Evolutionary conservation across 2,329 filamentous ascomycete species (phyloP).

Genomic region (Penicillium sp.): DNA sequence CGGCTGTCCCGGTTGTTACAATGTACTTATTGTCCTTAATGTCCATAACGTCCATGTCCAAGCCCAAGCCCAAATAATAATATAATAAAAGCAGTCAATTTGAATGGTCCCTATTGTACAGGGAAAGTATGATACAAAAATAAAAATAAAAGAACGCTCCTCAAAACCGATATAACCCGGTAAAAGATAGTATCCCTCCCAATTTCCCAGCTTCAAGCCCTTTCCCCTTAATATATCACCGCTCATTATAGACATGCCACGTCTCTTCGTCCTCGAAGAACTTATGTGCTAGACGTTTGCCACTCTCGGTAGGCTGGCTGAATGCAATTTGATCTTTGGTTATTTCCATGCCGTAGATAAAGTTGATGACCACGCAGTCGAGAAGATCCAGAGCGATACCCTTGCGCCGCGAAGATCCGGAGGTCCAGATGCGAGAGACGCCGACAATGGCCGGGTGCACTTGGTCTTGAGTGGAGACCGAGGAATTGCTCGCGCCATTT

Average conservation of each 20-base stretch:
- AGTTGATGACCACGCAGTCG: slow-evolving; percentile 57
- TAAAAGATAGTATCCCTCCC: slow-evolving; percentile 1
- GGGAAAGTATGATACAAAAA: slow-evolving; percentile 10
- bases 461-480: slow-evolving; percentile 48
- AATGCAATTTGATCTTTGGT: slow-evolving; percentile 61
- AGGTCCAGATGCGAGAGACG: slow-evolving; percentile 68
- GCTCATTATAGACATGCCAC: slow-evolving; percentile 62
- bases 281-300: slow-evolving; percentile 57
- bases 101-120: slow-evolving; percentile 6
- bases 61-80: too few relatives aligned
- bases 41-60: too few relatives aligned
- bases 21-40: not conserved
- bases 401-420: slow-evolving; percentile 55
- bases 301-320: slow-evolving; percentile 66
- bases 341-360: slow-evolving; percentile 58
- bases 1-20: slow-evolving; percentile 16
- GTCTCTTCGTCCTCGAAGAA: slow-evolving; percentile 58
- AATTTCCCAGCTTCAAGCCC: not conserved
- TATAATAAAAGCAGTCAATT: slow-evolving; percentile 1
- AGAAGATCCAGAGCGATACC: slow-evolving; percentile 61
- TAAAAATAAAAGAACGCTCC: not conserved
- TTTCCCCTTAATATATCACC: slow-evolving; percentile 24
- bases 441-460: slow-evolving; percentile 56
- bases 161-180: not conserved
- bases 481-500: slow-evolving; percentile 30